These are phyloP conservation scores for Eutrema heterophyllum DNA, from an alignment of 345 rosid species.

Conservation along the genomic window DNA sequence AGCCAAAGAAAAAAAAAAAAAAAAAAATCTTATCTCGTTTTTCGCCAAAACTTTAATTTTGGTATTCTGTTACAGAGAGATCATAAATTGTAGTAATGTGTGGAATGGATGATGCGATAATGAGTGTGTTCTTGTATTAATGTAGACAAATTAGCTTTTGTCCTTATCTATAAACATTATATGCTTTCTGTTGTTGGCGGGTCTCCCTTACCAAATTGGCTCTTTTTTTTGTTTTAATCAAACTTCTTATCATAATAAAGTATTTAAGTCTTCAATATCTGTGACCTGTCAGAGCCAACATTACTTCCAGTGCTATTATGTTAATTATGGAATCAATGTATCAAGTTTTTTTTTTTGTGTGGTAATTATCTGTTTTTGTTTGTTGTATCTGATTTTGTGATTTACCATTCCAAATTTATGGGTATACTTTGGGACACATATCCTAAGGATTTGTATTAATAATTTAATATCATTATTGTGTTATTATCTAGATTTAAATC, in stretches of 20 bases:
- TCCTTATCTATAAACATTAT: constrained; percentile 22
- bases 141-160: constrained; percentile 13
- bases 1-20: not conserved
- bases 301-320: constrained; percentile 2
- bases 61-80: constrained; percentile 13
- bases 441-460: not conserved
- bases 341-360: not conserved
- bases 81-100: not conserved
- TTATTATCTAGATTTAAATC: not conserved
- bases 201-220: constrained; percentile 25
- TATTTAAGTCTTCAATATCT: constrained; percentile 7
- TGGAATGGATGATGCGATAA: constrained; percentile 16
- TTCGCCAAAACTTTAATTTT: not conserved
- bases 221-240: not conserved
- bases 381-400: not conserved
- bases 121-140: not conserved
- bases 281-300: constrained; percentile 25
- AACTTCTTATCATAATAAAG: not conserved
- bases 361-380: not conserved
- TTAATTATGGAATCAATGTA: constrained; percentile 2
- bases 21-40: constrained; percentile 1
- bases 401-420: not conserved
- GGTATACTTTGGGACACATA: not conserved
- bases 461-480: not conserved
- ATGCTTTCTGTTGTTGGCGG: constrained; percentile 19